Evolutionary conservation across 441 rosid species (phyloP).

Genomic region (Caryocar brasiliense): DNA sequence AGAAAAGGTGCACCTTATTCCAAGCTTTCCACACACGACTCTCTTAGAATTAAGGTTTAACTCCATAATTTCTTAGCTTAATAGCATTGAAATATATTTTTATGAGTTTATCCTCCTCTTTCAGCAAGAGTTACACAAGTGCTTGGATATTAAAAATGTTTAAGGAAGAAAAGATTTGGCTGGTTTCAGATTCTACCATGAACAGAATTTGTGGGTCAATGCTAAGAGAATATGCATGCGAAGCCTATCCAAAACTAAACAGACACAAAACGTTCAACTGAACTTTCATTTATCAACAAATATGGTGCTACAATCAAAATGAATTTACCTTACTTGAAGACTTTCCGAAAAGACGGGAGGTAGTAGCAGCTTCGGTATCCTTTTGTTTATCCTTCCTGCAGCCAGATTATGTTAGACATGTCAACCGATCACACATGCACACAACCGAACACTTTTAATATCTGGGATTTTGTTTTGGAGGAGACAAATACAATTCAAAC

Average conservation of each 20-base stretch:
- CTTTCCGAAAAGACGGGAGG: conserved; percentile 25
- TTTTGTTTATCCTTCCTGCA: conserved; percentile 51
- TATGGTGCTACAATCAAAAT: conserved; percentile 1
- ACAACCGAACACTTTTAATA: too few relatives aligned
- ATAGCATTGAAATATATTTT: too few relatives aligned
- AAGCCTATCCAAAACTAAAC: neutral
- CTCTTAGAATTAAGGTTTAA: too few relatives aligned
- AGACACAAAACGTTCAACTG: neutral
- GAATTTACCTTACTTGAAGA: conserved; percentile 51
- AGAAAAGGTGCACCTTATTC: neutral
- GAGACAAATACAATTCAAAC: neutral
- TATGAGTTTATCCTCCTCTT: too few relatives aligned
- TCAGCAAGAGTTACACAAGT: too few relatives aligned
- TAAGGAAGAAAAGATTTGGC: too few relatives aligned
- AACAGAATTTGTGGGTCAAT: too few relatives aligned
- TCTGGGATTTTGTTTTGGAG: too few relatives aligned
- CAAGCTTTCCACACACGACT: neutral
- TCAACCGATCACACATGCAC: neutral
- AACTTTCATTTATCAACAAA: neutral
- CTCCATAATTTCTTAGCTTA: too few relatives aligned
- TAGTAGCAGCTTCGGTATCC: conserved; percentile 24
- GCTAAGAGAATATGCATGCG: too few relatives aligned
- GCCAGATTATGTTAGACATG: conserved; percentile 5
- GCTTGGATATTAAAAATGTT: too few relatives aligned
- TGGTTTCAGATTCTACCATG: too few relatives aligned